Evolutionary conservation across 352 stramenopile species (phyloP).

Genomic region (Pythium aristosporum): DNA sequence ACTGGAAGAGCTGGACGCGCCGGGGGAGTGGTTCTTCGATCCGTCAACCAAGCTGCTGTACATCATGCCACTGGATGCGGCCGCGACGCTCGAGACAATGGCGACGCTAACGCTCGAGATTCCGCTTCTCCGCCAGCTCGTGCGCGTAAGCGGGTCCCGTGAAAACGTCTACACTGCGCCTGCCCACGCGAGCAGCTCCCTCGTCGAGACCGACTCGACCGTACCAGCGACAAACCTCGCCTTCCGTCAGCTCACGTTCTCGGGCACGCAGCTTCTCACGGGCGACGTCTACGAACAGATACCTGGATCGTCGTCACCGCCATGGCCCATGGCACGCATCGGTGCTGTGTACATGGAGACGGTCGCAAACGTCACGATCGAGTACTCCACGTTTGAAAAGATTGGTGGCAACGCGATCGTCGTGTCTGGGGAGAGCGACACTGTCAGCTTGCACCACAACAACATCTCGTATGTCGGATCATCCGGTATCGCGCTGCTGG

Average conservation of each 20-base stretch:
- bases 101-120: constrained; percentile 43
- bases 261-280: constrained; percentile 56
- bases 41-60: constrained; percentile 42
- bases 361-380: constrained; percentile 41
- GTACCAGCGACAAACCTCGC: constrained; percentile 37
- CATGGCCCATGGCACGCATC: constrained; percentile 58
- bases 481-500: constrained; percentile 49
- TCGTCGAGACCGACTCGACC: constrained; percentile 48
- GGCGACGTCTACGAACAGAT: constrained; percentile 45
- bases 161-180: constrained; percentile 51
- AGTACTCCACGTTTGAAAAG: constrained; percentile 68
- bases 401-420: constrained; percentile 71
- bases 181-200: constrained; percentile 39
- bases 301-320: constrained; percentile 40
- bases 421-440: constrained; percentile 54
- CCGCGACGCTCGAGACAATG: constrained; percentile 27
- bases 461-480: constrained; percentile 66
- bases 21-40: constrained; percentile 74
- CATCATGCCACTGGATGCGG: constrained; percentile 49
- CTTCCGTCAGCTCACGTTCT: constrained; percentile 65
- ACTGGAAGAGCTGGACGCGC: constrained; percentile 55
- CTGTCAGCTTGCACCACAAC: constrained; percentile 59
- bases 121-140: constrained; percentile 55
- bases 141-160: constrained; percentile 56
- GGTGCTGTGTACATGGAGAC: constrained; percentile 69